Evolutionary conservation across 1,139 yeast species (phyloP).

Genomic region (Debaryomycetaceae sp.): DNA sequence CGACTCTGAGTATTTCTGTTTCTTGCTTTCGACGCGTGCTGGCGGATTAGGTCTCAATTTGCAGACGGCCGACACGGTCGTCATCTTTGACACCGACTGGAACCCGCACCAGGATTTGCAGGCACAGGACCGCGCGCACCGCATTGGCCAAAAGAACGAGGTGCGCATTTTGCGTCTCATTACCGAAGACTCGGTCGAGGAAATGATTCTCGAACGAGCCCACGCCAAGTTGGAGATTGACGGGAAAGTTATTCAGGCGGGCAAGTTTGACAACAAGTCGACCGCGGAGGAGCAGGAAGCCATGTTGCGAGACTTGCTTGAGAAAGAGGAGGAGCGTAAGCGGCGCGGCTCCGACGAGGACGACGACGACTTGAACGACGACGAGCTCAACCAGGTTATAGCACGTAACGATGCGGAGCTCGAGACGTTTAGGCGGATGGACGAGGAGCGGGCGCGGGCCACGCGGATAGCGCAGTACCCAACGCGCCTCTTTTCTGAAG

Average conservation of each 20-base stretch:
- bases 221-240: constrained; percentile 76
- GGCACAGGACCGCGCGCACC: constrained; percentile 85
- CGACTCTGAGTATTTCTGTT: constrained; percentile 63
- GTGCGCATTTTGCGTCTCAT: constrained; percentile 72
- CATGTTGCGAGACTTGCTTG: constrained; percentile 54
- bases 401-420: constrained; percentile 59
- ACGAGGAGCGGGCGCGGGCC: constrained; percentile 37
- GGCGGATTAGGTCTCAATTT: constrained; percentile 83
- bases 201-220: constrained; percentile 71
- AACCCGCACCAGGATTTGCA: constrained; percentile 89
- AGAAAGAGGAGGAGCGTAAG: constrained; percentile 56
- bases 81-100: constrained; percentile 85
- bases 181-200: constrained; percentile 77
- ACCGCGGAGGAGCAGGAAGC: constrained; percentile 81
- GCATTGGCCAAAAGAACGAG: constrained; percentile 84
- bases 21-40: constrained; percentile 74
- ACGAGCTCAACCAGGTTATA: constrained; percentile 59
- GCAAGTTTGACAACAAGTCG: constrained; percentile 75
- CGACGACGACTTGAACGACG: constrained; percentile 58
- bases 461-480: constrained; percentile 35
- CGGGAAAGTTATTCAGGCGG: constrained; percentile 83
- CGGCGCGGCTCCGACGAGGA: constrained; percentile 29
- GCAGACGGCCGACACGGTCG: constrained; percentile 83
- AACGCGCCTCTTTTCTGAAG: constrained; percentile 43
- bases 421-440: constrained; percentile 42